phyloP scores from a whole-genome alignment of 2,329 filamentous ascomycete genomes.

The Penicillium digitatum region DNA sequence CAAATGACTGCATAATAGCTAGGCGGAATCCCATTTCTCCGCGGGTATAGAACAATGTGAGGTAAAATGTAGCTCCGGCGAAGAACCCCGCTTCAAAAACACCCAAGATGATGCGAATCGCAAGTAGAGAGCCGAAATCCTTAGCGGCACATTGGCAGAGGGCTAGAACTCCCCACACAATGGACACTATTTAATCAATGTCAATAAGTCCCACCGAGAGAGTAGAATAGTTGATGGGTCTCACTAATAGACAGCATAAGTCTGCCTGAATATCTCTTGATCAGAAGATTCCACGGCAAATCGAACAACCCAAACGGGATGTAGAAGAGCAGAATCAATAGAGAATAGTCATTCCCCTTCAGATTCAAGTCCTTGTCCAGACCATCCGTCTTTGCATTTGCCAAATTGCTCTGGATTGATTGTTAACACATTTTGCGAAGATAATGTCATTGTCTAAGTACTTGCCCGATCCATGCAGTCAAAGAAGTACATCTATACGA shows the following conservation, averaged over 20 bases:
- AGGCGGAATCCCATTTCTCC: conserved; percentile 44
- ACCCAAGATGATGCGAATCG: conserved; percentile 45
- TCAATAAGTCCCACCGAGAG: conserved; percentile 37
- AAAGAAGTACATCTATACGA: conserved; percentile 38
- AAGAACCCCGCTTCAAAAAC: conserved; percentile 54
- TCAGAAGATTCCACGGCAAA: conserved; percentile 44
- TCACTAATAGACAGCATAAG: conserved; percentile 38
- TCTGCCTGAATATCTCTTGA: conserved; percentile 42
- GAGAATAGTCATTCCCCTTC: conserved; percentile 36
- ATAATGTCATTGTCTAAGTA: background rate
- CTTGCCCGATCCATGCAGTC: conserved; percentile 31
- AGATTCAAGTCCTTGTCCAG: conserved; percentile 40
- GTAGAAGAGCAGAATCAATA: conserved; percentile 48
- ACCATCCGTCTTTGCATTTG: conserved; percentile 48
- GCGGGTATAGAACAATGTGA: conserved; percentile 47
- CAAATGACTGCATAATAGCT: conserved; percentile 45
- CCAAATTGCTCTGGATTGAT: conserved; percentile 41
- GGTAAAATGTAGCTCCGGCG: conserved; percentile 52
- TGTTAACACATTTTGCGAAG: conserved; percentile 16
- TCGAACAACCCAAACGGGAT: conserved; percentile 51
- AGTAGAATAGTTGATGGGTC: background rate
- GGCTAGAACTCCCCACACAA: conserved; percentile 28
- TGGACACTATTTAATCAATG: conserved; percentile 22
- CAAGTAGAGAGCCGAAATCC: conserved; percentile 49
- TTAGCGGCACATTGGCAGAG: conserved; percentile 50